These are phyloP conservation scores for Pseudevernia furfuracea DNA, from an alignment of 495 filamentous ascomycete species.

Conservation along the genomic window DNA sequence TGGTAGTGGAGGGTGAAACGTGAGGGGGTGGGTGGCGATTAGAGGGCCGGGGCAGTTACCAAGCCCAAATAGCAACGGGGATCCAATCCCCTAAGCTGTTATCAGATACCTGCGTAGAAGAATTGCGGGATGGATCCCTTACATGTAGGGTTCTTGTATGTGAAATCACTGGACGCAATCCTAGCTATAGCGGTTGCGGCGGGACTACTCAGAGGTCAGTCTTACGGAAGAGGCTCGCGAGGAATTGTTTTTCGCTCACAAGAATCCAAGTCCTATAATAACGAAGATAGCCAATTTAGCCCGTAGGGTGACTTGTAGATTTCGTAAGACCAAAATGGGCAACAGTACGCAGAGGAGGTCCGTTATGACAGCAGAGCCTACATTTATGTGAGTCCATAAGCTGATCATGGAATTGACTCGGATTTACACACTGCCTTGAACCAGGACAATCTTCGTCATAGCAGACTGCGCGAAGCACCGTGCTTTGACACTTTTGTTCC, in stretches of 20 bases:
- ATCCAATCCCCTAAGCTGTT: background rate
- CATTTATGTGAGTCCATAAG: background rate
- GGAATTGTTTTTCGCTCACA: background rate
- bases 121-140: background rate
- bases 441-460: background rate
- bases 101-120: background rate
- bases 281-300: background rate
- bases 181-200: background rate
- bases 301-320: background rate
- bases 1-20: background rate
- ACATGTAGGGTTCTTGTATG: background rate
- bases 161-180: background rate
- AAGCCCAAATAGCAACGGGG: background rate
- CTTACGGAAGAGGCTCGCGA: background rate
- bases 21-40: background rate
- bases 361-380: background rate
- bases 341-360: constrained; percentile 5
- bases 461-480: background rate
- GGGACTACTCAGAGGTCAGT: background rate
- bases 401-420: background rate
- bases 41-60: background rate
- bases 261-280: background rate
- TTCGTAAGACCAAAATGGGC: background rate
- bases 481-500: background rate
- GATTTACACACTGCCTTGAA: background rate